Evolutionary conservation across 2,329 filamentous ascomycete species (phyloP), one percentile per base, ranked within the genome.

Genomic region (Diaporthe nobilis): DNA sequence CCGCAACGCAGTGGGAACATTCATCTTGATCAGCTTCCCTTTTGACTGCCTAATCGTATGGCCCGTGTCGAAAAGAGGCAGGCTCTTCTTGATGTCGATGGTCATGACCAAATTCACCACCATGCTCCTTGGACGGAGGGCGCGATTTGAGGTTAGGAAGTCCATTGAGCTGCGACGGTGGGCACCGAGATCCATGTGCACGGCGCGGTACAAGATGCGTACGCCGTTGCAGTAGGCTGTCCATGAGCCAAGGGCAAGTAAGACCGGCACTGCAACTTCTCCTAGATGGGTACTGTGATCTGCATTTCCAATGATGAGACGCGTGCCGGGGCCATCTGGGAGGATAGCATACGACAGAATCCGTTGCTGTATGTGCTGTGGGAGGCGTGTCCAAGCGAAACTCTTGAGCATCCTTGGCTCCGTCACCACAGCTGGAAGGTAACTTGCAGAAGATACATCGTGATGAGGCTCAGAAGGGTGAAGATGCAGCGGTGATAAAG

Each of bases 211-310:
- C 51, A 76, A 53, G 39, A 76, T 63, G 28, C 53, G 7, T 20
- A 60, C 47, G 34, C 71, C 71, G 22, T 53, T 25, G 22, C 15
- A n/a, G 47, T 76, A 76, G 7, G 57, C 57, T 12, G 28, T 5
- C 71, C 75, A 74, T 31, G 67, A 44, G 6, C 63, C 75, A 6
- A 74, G 71, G n/a, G 63, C 65, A 39, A 76, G 57, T 10, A 76
- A 63, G 7, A 76, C 37, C 12, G 75, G 75, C 25, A 76, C 31
- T 25, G 65, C 71, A 42, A 34, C n/a, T 15, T 49, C 25, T 25
- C 39, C 15, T 8, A 76, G 37, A 28, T 76, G 72, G 6, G 22
- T 25, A 5, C 63, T 25, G 34, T 74, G 71, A 22, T 39, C 58
- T 13, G 55, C 17, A 1, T 74, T 3, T 7, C 75, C 75, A 8